Conservation (phyloP, 495 filamentous ascomycete genomes). For the Halenospora varia region DNA sequence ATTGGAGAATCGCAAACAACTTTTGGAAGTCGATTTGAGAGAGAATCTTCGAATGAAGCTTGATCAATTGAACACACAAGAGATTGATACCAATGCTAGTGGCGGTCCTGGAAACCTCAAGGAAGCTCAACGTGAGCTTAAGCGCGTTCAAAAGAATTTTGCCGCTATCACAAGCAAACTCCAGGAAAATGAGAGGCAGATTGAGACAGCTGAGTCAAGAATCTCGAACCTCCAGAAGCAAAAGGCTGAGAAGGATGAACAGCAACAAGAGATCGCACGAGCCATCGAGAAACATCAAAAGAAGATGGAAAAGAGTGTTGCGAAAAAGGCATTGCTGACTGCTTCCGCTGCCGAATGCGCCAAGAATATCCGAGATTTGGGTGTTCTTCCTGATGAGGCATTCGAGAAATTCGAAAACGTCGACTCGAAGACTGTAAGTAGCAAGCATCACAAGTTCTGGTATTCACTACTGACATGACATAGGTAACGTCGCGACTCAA, state of each 20-base stretch:
- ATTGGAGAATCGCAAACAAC: slow-evolving; percentile 71
- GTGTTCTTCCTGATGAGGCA: slow-evolving; percentile 90
- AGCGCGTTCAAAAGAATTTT: slow-evolving; percentile 61
- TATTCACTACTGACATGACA: slow-evolving; percentile 12
- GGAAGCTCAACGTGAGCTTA: slow-evolving; percentile 77
- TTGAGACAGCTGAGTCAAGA: slow-evolving; percentile 57
- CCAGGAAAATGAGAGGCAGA: slow-evolving; percentile 63
- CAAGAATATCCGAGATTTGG: slow-evolving; percentile 86
- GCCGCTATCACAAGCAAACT: slow-evolving; percentile 63
- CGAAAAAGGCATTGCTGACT: slow-evolving; percentile 73
- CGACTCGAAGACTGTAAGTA: slow-evolving; percentile 64
- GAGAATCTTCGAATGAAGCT: slow-evolving; percentile 81
- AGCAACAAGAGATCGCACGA: slow-evolving; percentile 70
- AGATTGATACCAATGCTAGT: slow-evolving; percentile 59
- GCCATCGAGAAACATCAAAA: slow-evolving; percentile 87
- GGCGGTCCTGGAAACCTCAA: slow-evolving; percentile 65
- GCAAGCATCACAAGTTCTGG: background rate
- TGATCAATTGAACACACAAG: slow-evolving; percentile 79
- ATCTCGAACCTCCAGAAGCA: slow-evolving; percentile 59
- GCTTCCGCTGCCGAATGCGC: slow-evolving; percentile 74
- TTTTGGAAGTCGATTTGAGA: slow-evolving; percentile 77
- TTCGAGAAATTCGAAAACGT: slow-evolving; percentile 85
- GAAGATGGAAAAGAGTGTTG: slow-evolving; percentile 85
- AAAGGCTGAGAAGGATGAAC: slow-evolving; percentile 60
- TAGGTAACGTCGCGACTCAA: slow-evolving; percentile 80